Percentiles rank a stretch among this genome's conserved stretches.
phyloP scores from a whole-genome alignment of 2,329 filamentous ascomycete genomes.

The Diaporthe australafricana region DNA sequence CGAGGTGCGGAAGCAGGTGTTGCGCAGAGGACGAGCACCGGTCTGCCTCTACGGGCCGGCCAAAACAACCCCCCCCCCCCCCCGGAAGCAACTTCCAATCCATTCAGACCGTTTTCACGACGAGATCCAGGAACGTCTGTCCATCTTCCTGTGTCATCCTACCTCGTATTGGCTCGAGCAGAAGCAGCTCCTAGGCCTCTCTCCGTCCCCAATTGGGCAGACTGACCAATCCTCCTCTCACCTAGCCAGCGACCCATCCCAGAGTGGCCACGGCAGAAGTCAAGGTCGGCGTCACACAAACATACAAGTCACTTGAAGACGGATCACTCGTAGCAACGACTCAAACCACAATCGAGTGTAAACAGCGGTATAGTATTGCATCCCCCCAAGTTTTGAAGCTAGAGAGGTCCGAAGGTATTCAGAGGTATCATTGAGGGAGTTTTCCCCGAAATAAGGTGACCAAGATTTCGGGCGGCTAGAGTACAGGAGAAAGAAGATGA shows the following conservation, averaged over 20 bases:
- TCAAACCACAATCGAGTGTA: background rate
- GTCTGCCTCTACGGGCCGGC: no score
- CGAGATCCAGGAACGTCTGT: background rate
- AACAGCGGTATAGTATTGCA: constrained; percentile 27
- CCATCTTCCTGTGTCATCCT: background rate
- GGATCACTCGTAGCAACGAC: background rate
- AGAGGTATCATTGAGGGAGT: constrained; percentile 35
- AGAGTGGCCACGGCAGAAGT: background rate
- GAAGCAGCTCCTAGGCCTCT: no score
- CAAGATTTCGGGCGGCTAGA: background rate
- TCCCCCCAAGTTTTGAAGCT: background rate
- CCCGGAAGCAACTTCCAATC: no score
- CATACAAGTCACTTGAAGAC: background rate
- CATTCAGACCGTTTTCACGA: no score
- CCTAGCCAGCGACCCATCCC: no score
- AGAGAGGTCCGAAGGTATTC: constrained; percentile 33
- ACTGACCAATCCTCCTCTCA: no score
- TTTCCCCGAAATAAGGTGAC: background rate
- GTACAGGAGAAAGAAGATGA: background rate
- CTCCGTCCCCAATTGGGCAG: no score
- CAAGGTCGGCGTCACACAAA: background rate
- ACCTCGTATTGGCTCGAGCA: no score
- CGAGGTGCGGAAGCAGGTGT: no score
- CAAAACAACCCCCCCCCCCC: no score
- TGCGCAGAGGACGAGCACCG: no score